Conservation (phyloP, 768 basidiomycete species). For the Calocybe indica region DNA sequence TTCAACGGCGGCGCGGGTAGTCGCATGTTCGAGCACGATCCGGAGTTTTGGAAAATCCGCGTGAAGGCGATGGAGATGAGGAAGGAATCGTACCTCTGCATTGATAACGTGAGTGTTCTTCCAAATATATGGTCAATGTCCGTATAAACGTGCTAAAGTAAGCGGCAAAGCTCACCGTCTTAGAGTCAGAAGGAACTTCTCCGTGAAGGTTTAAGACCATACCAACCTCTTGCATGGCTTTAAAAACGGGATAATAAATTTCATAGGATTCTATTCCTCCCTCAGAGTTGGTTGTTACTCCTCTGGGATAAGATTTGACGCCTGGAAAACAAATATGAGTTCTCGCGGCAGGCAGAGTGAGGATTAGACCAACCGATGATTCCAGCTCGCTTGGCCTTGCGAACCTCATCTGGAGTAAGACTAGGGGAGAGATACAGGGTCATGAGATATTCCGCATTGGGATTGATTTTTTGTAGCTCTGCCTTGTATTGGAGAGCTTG, state of each 20-base stretch:
- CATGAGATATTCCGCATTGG: slow-evolving; percentile 85
- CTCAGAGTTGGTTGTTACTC: slow-evolving; percentile 96
- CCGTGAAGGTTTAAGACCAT: slow-evolving; percentile 98
- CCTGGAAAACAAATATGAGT: slow-evolving; percentile 25
- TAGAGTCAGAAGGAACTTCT: slow-evolving; percentile 86
- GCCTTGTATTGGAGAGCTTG: slow-evolving; percentile 78
- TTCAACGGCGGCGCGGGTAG: slow-evolving; percentile 86
- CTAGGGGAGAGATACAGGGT: slow-evolving; percentile 92
- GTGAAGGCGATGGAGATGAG: slow-evolving; percentile 81
- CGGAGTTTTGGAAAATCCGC: slow-evolving; percentile 79
- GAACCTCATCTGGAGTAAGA: slow-evolving; percentile 86
- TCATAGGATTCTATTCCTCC: slow-evolving; percentile 96
- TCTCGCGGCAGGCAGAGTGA: slow-evolving; percentile 7
- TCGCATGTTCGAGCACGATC: slow-evolving; percentile 97
- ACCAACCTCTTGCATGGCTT: slow-evolving; percentile 87
- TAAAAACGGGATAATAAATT: slow-evolving; percentile 88
- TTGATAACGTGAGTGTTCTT: slow-evolving; percentile 92
- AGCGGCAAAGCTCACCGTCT: slow-evolving; percentile 25
- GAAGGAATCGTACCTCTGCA: slow-evolving; percentile 85
- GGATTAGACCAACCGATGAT: slow-evolving; percentile 49
- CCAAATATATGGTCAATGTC: background rate
- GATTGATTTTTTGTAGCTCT: slow-evolving; percentile 67
- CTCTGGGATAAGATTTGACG: slow-evolving; percentile 95
- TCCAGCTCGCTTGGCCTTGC: slow-evolving; percentile 81
- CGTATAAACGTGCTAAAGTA: background rate